Conservation (phyloP, 225 moss, liverwort and hornwort genomes). For the Antitrichia curtipendula region DNA sequence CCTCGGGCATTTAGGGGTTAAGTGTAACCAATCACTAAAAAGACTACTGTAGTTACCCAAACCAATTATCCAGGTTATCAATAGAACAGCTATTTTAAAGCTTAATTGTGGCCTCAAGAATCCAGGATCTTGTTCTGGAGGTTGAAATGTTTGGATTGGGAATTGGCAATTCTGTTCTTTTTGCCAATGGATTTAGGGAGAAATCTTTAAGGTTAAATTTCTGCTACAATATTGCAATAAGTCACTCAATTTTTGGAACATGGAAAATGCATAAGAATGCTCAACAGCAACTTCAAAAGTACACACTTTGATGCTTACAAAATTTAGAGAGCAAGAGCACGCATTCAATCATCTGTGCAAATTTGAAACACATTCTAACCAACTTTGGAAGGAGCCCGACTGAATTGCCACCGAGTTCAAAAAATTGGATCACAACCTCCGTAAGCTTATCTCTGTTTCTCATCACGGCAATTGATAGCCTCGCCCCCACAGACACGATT, state of each 20-base stretch:
- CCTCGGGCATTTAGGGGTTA: too few relatives aligned
- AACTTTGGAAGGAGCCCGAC: neutral
- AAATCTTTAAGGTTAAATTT: too few relatives aligned
- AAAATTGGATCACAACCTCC: neutral
- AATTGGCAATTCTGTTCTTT: neutral
- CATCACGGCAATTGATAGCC: neutral
- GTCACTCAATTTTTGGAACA: neutral
- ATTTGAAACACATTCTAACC: neutral
- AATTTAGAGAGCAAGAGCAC: neutral
- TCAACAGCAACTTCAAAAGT: neutral
- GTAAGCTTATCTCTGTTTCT: neutral
- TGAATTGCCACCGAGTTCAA: neutral
- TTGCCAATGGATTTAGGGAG: too few relatives aligned
- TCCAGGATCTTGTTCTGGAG: accelerated
- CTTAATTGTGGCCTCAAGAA: neutral
- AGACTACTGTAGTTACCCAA: too few relatives aligned
- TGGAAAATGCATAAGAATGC: too few relatives aligned
- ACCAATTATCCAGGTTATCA: too few relatives aligned
- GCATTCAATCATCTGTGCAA: neutral
- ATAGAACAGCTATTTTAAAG: too few relatives aligned
- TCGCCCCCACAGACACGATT: neutral
- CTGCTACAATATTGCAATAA: neutral
- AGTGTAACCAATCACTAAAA: too few relatives aligned
- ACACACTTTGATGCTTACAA: neutral
- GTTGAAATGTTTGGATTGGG: neutral